Percentiles rank a stretch among this genome's conserved stretches.
These are phyloP conservation scores for Agrocybe chaxingu DNA, from an alignment of 768 basidiomycete genomes.

Conservation along the genomic window DNA sequence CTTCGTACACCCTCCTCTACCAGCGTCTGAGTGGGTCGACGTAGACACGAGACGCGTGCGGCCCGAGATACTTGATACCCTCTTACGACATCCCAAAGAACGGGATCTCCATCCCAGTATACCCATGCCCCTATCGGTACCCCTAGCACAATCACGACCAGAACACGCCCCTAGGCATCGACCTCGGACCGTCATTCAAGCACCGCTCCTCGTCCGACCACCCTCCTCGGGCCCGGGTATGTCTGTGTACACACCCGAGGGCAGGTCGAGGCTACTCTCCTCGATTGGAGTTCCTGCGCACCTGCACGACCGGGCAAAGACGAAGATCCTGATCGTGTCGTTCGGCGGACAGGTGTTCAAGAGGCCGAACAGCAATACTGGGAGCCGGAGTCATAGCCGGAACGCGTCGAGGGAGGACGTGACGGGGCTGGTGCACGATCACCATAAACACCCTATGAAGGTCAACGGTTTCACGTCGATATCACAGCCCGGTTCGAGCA, in stretches of 20 bases:
- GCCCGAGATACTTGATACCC: constrained; percentile 38
- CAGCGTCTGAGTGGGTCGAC: constrained; percentile 65
- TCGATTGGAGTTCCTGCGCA: constrained; percentile 57
- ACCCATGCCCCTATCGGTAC: constrained; percentile 24
- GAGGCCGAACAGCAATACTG: constrained; percentile 35
- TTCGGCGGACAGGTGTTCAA: constrained; percentile 76
- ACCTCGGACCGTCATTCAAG: constrained; percentile 35
- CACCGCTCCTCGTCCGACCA: constrained; percentile 71
- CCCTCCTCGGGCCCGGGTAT: constrained; percentile 27
- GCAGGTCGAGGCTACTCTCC: constrained; percentile 51
- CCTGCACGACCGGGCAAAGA: constrained; percentile 41
- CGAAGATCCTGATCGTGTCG: constrained; percentile 71
- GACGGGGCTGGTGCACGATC: not conserved
- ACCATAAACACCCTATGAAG: not conserved
- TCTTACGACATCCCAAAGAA: constrained; percentile 29
- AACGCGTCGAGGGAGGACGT: constrained; percentile 22
- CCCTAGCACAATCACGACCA: no score
- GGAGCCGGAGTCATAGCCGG: constrained; percentile 32
- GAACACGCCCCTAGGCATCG: constrained; percentile 11
- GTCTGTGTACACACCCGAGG: constrained; percentile 48
- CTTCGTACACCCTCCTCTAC: constrained; percentile 45
- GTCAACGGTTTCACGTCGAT: no score
- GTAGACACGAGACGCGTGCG: constrained; percentile 40
- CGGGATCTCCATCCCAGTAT: constrained; percentile 39
- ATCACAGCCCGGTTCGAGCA: no score